These are phyloP conservation scores for Pholiota molesta DNA, from an alignment of 768 basidiomycete genomes.

Conservation along the genomic window DNA sequence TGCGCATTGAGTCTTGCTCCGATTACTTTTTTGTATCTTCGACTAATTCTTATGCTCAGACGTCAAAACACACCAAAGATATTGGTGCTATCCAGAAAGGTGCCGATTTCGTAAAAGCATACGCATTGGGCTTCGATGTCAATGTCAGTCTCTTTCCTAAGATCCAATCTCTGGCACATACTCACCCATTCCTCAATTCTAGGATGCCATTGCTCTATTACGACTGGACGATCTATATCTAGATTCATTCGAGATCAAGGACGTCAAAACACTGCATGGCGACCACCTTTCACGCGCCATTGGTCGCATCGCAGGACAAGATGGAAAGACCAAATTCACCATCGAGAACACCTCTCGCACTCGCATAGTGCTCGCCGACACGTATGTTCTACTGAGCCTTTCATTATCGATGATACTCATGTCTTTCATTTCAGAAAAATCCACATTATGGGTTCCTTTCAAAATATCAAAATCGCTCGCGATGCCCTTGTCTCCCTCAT, in stretches of 20 bases:
- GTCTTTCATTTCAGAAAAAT: constrained; percentile 72
- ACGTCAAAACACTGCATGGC: constrained; percentile 96
- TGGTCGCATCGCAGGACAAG: constrained; percentile 97
- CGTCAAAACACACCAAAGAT: constrained; percentile 93
- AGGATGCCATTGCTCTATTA: constrained; percentile 96
- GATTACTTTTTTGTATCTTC: constrained; percentile 1
- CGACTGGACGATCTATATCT: constrained; percentile 97
- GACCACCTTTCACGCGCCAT: constrained; percentile 99
- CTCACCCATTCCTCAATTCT: background rate
- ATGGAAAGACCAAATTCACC: constrained; percentile 98
- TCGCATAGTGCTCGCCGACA: constrained; percentile 97
- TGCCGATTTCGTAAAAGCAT: constrained; percentile 96
- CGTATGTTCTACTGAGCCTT: constrained; percentile 55
- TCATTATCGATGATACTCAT: background rate
- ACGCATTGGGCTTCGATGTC: constrained; percentile 91
- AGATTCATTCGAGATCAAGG: constrained; percentile 98
- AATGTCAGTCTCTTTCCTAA: constrained; percentile 55
- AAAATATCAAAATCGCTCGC: constrained; percentile 96
- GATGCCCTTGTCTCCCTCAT: constrained; percentile 96
- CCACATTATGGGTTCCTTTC: constrained; percentile 97
- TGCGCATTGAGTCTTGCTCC: constrained; percentile 40
- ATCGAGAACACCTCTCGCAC: constrained; percentile 98
- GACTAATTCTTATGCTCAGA: constrained; percentile 46
- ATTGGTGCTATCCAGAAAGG: constrained; percentile 94
- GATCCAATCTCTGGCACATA: background rate